Evolutionary conservation across 2,329 filamentous ascomycete genomes (phyloP).

Genomic region (Ceratocystis smalleyi): DNA sequence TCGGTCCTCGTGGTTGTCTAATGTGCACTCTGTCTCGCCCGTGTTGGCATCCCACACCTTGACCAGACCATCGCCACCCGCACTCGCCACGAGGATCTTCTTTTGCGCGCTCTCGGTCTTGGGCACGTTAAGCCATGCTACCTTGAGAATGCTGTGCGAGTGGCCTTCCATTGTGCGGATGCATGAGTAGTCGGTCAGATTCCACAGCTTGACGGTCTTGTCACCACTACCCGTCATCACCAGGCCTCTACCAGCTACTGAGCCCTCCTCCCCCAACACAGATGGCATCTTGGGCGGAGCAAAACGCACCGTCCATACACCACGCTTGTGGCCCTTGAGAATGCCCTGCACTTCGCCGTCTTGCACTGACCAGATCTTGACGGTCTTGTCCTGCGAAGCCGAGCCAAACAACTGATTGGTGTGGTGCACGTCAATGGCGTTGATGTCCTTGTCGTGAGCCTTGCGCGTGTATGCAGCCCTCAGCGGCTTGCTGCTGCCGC

Average conservation of each 20-base stretch:
- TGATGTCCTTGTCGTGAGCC: conserved; percentile 98
- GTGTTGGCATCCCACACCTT: conserved; percentile 88
- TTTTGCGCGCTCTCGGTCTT: conserved; percentile 31
- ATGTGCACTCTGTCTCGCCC: conserved; percentile 71
- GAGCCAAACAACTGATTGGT: conserved; percentile 74
- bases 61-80: conserved; percentile 84
- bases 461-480: conserved; percentile 74
- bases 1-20: conserved; percentile 93
- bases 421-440: conserved; percentile 71
- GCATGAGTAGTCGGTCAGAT: conserved; percentile 77
- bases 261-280: conserved; percentile 55
- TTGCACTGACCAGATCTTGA: conserved; percentile 89
- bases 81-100: conserved; percentile 63
- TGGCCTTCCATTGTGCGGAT: conserved; percentile 90
- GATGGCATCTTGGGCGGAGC: conserved; percentile 62
- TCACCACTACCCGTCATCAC: conserved; percentile 86
- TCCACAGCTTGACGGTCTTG: conserved; percentile 95
- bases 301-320: conserved; percentile 92
- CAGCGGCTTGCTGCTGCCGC: conserved; percentile 28
- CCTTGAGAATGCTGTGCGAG: conserved; percentile 87
- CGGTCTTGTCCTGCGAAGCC: conserved; percentile 87
- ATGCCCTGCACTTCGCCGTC: conserved; percentile 86
- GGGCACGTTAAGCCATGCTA: conserved; percentile 61
- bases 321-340: conserved; percentile 77
- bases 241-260: conserved; percentile 62